phyloP scores from a whole-genome alignment of 768 basidiomycete species.

The Chalciporus sphaerocephalus region DNA sequence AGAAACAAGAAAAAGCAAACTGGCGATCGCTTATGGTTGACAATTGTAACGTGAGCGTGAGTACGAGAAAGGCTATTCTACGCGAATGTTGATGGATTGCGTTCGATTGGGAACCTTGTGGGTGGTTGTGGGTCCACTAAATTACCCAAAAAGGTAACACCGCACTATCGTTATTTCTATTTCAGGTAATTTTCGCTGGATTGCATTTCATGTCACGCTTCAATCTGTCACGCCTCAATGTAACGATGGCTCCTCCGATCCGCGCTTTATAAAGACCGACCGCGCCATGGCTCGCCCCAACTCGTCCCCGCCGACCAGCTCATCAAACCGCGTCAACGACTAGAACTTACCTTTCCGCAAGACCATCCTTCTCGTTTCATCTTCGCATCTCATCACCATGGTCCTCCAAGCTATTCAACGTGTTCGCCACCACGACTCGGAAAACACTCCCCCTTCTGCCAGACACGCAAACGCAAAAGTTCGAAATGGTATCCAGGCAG shows the following conservation, averaged over 20 bases:
- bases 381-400: conserved; percentile 23
- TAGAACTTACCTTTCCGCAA: background rate
- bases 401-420: conserved; percentile 19
- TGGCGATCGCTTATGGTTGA: background rate
- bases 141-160: conserved; percentile 21
- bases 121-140: conserved; percentile 30
- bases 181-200: conserved; percentile 24
- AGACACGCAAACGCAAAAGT: conserved; percentile 9
- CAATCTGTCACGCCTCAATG: conserved; percentile 23
- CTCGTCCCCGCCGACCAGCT: conserved; percentile 8
- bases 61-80: background rate
- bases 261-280: conserved; percentile 22
- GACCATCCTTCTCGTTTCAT: background rate
- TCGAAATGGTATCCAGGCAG: conserved; percentile 29
- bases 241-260: conserved; percentile 11
- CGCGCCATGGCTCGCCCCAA: conserved; percentile 5
- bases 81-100: conserved; percentile 26
- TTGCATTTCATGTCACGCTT: conserved; percentile 32
- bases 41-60: background rate
- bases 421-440: conserved; percentile 24
- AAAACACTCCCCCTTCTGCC: conserved; percentile 33
- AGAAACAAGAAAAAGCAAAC: background rate
- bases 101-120: conserved; percentile 12
- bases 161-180: conserved; percentile 1
- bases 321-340: conserved; percentile 5